Evolutionary conservation across 140 eudicot genomes (phyloP).

Genomic region (Oenanthe javanica): DNA sequence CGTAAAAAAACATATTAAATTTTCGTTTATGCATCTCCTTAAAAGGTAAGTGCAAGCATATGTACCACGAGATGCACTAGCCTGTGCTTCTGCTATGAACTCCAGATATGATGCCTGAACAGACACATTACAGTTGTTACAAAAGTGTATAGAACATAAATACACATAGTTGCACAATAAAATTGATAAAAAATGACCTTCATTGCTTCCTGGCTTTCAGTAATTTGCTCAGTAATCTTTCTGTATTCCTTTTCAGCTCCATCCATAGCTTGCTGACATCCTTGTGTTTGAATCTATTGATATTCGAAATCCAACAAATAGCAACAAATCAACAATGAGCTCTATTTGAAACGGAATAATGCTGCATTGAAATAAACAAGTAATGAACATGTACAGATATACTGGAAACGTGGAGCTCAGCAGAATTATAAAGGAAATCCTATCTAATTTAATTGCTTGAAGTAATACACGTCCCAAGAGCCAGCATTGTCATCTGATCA

Average conservation of each 20-base stretch:
- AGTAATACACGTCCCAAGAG: not conserved
- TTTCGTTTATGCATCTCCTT: not conserved
- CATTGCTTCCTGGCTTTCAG: constrained; percentile 77
- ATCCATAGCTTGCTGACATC: constrained; percentile 75
- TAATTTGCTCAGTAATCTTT: constrained; percentile 64
- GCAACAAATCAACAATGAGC: not conserved
- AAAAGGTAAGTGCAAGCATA: constrained; percentile 12
- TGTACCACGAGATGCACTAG: constrained; percentile 70
- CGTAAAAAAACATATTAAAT: not conserved
- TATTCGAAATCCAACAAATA: constrained; percentile 9
- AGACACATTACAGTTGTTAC: constrained; percentile 9
- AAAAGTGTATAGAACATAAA: not conserved
- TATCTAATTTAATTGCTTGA: not conserved
- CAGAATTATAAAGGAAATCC: not conserved
- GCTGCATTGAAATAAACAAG: not conserved
- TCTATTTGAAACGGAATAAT: not conserved
- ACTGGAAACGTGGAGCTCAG: not conserved
- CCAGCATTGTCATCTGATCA: not conserved
- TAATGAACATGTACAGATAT: not conserved
- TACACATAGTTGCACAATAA: not conserved
- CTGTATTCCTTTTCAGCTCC: constrained; percentile 76
- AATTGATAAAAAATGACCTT: constrained; percentile 35
- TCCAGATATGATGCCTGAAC: constrained; percentile 71
- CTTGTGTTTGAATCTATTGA: constrained; percentile 69
- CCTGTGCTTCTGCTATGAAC: constrained; percentile 68